Evolutionary conservation across 257 asterid genomes (phyloP), one percentile per base, ranked within the genome.

Genomic region (Plectranthus barbatus): DNA sequence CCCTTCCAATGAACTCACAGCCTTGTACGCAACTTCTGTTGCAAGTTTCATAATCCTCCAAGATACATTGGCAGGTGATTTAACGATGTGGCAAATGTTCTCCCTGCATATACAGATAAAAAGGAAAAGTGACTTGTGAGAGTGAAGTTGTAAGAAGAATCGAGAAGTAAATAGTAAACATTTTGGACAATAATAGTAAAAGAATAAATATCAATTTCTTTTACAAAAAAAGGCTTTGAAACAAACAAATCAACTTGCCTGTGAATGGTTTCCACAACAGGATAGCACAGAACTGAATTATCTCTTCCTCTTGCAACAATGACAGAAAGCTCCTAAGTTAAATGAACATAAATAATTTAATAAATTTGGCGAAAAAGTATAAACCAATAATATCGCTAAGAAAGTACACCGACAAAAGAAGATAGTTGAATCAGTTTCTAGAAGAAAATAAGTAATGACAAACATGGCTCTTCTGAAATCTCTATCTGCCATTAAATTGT

Each of bases 291-390:
- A 20, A 83, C 19, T 54, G 84, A 71, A 71, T 77, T 68, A 77
- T 92, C 95, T 77, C 84, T 83, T 66, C 96, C 98, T 79, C 98
- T 88, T 12, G 90, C 95, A 73, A 91, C 96, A 65, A 91, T 76
- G 54, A 91, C 95, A 78, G 98, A 84, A 47, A 91, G 90, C 83
- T 91, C 98, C 97, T 91, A 80, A 60, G 72, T 58, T 24, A 41
- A 42, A 59, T 20, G 69, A 63, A 39, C 52, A 26, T 26, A 65
- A 13, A 56, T 54, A 40, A 67, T 21, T 37, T 29, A 67, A 36
- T 65, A 46, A 53, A 23, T 50, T 45, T 65, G 7, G 46, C 69
- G 10, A 10, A 44, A 37, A 56, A 41, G 39, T 48, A 45, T 10
- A 53, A 54, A 51, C 60, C 40, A 17, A 39, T 33, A 20, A 23